A percentile compares a stretch with the other conserved stretches of the same genome.
These are phyloP conservation scores for Plasmodium vinckei DNA, from an alignment of 169 alveolate genomes.

Conservation along the genomic window DNA sequence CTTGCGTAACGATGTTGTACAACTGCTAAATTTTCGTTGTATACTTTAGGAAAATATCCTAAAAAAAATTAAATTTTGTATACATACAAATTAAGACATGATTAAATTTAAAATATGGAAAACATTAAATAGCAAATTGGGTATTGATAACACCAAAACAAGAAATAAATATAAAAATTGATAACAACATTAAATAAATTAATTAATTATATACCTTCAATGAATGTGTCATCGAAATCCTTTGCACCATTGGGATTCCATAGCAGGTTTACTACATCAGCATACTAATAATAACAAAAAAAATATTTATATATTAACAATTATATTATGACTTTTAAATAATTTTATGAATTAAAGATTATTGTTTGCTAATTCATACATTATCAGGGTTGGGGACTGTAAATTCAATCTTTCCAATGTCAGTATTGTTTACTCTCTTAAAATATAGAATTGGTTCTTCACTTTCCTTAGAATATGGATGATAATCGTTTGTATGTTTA, in stretches of 20 bases:
- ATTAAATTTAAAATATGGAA: not conserved
- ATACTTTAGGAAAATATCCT: conserved; percentile 37
- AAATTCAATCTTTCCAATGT: conserved; percentile 49
- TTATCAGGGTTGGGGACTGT: conserved; percentile 20
- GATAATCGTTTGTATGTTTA: conserved; percentile 6
- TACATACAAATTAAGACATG: not conserved
- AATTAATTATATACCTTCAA: conserved; percentile 31
- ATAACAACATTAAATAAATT: not conserved
- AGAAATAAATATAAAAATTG: not conserved
- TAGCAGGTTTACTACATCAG: conserved; percentile 17
- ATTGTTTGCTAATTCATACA: conserved; percentile 16
- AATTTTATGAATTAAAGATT: not conserved
- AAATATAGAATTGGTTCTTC: conserved; percentile 24
- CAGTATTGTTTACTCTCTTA: conserved; percentile 50
- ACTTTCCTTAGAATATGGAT: conserved; percentile 19
- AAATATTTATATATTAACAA: not conserved
- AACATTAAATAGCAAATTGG: not conserved
- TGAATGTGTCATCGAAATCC: conserved; percentile 29
- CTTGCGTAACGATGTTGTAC: conserved; percentile 52
- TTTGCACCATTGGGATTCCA: conserved; percentile 66
- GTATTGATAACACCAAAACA: not conserved
- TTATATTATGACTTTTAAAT: not conserved
- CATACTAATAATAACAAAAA: conserved; percentile 29
- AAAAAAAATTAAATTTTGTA: not conserved
- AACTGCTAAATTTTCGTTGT: conserved; percentile 31